Percentiles rank a stretch among this genome's conserved stretches.
Conservation (phyloP, 192 early-diverging fungal species). For the Umbelopsis sp. region DNA sequence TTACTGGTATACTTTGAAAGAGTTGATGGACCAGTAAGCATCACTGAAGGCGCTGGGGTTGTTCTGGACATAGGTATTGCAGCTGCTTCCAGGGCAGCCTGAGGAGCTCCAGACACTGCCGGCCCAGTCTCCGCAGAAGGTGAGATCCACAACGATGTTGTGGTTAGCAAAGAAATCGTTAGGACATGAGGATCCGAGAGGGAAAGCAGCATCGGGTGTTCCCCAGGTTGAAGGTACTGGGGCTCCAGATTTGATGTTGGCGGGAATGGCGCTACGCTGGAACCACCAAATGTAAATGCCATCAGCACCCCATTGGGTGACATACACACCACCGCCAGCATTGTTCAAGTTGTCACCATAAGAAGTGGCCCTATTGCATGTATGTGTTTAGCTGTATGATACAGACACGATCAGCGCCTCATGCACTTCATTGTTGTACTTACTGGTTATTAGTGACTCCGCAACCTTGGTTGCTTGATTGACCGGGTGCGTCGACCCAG, state of each 20-base stretch:
- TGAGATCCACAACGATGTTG: not conserved
- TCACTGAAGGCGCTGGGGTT: slow-evolving; percentile 21
- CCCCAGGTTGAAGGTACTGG: slow-evolving; percentile 42
- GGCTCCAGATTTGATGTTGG: slow-evolving; percentile 32
- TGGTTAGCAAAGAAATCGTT: slow-evolving; percentile 2
- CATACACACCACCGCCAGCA: slow-evolving; percentile 45
- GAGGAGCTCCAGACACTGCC: slow-evolving; percentile 17
- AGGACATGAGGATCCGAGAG: not conserved
- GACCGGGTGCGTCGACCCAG: slow-evolving; percentile 5
- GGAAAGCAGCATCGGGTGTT: slow-evolving; percentile 8
- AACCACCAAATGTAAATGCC: slow-evolving; percentile 49
- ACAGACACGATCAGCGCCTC: too few species aligned
- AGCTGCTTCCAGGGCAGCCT: slow-evolving; percentile 24
- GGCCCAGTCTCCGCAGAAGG: slow-evolving; percentile 44
- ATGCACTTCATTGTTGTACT: too few species aligned
- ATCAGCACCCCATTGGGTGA: slow-evolving; percentile 29
- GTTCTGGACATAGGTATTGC: slow-evolving; percentile 22
- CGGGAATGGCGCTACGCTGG: slow-evolving; percentile 32
- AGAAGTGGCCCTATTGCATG: not conserved
- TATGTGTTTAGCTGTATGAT: too few species aligned
- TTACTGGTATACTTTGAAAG: slow-evolving; percentile 27
- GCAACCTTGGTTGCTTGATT: slow-evolving; percentile 13
- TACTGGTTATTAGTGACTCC: not conserved
- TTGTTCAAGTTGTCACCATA: slow-evolving; percentile 40
- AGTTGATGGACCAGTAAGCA: slow-evolving; percentile 29